Conservation (phyloP, 2,329 filamentous ascomycete species). For the Pseudomassariella vexata region DNA sequence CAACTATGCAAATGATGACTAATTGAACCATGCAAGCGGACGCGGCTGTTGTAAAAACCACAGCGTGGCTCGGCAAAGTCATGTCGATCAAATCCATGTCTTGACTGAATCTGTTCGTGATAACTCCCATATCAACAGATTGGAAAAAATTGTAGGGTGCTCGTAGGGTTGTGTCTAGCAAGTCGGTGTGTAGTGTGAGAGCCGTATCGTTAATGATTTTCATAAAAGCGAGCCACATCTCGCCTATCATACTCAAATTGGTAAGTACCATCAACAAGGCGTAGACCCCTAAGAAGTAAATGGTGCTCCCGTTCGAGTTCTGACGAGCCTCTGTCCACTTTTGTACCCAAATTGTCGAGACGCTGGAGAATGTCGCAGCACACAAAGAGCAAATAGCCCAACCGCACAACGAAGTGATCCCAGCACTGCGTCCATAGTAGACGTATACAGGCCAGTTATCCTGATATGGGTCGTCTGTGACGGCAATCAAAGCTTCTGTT, state of each 20-base stretch:
- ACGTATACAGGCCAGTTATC: constrained; percentile 2
- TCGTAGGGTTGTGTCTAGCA: background rate
- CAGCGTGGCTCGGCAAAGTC: background rate
- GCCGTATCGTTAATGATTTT: constrained; percentile 1
- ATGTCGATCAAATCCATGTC: constrained; percentile 6
- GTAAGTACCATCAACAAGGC: constrained; percentile 5
- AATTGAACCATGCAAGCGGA: background rate
- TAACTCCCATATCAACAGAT: background rate
- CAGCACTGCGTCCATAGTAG: constrained; percentile 1
- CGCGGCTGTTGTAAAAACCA: background rate
- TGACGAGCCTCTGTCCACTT: constrained; percentile 9
- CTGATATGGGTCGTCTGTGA: no score
- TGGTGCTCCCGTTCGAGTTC: constrained; percentile 6
- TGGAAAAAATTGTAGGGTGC: constrained; percentile 5
- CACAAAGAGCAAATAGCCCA: background rate
- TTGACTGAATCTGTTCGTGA: constrained; percentile 7
- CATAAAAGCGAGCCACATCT: constrained; percentile 1
- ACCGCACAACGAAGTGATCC: background rate
- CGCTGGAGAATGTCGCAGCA: background rate
- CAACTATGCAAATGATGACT: constrained; percentile 4
- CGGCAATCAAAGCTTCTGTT: no score
- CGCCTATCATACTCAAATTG: background rate
- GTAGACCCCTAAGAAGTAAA: constrained; percentile 17
- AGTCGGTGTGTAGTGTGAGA: constrained; percentile 1
- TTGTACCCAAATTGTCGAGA: background rate